phyloP scores from a whole-genome alignment of 495 filamentous ascomycete species.

The Xylaria castorea region DNA sequence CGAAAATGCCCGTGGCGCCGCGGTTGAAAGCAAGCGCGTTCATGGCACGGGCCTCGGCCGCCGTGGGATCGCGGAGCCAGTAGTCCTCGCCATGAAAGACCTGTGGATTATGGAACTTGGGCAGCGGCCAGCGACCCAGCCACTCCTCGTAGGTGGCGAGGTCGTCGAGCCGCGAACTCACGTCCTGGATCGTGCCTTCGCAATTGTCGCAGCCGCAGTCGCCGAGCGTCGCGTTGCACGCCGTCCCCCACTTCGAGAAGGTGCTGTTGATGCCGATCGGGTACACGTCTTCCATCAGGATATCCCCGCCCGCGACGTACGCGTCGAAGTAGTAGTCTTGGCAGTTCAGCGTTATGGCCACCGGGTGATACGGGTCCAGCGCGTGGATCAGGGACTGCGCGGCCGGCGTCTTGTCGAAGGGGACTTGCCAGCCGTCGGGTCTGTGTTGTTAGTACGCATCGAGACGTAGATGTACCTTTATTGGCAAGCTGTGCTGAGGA shows the following conservation, averaged over 20 bases:
- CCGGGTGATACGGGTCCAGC: slow-evolving; percentile 73
- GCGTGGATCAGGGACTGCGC: slow-evolving; percentile 55
- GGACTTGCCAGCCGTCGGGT: slow-evolving; percentile 69
- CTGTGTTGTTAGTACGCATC: slow-evolving; percentile 32
- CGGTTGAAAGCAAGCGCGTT: slow-evolving; percentile 67
- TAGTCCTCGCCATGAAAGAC: slow-evolving; percentile 68
- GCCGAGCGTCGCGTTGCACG: slow-evolving; percentile 70
- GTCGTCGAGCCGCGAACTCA: slow-evolving; percentile 59
- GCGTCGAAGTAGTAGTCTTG: slow-evolving; percentile 70
- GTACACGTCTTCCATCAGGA: slow-evolving; percentile 72
- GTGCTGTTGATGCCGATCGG: slow-evolving; percentile 66
- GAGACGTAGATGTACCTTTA: too few relatives aligned
- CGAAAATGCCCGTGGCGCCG: slow-evolving; percentile 60
- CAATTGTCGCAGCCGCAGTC: slow-evolving; percentile 79
- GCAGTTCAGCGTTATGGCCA: slow-evolving; percentile 72
- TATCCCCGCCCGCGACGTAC: slow-evolving; percentile 67
- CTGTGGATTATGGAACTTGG: slow-evolving; percentile 67
- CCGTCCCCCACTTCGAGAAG: slow-evolving; percentile 58
- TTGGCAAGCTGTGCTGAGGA: too few relatives aligned
- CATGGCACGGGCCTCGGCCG: slow-evolving; percentile 66
- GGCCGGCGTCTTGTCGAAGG: slow-evolving; percentile 53
- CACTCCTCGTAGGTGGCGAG: slow-evolving; percentile 53
- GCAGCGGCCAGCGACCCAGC: slow-evolving; percentile 57
- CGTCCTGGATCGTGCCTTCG: slow-evolving; percentile 60
- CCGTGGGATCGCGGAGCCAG: slow-evolving; percentile 64